Evolutionary conservation across 495 filamentous ascomycete genomes (phyloP).

Genomic region (Xylaria palmicola): DNA sequence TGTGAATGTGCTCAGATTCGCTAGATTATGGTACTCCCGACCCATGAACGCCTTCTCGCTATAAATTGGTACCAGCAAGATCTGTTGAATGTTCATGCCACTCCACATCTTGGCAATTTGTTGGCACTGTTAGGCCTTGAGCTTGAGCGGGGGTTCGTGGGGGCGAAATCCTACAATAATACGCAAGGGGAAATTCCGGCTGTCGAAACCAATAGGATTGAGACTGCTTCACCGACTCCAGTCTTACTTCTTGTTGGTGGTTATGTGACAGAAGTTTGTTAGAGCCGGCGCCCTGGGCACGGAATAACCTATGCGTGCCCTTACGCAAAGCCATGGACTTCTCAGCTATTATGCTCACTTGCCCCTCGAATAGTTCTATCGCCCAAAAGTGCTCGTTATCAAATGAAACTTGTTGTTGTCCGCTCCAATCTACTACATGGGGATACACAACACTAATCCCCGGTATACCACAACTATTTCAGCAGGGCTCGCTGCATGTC

Average conservation of each 20-base stretch:
- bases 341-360: not conserved
- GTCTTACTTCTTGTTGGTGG: slow-evolving; percentile 2
- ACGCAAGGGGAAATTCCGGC: slow-evolving; percentile 1
- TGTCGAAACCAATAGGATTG: slow-evolving; percentile 10
- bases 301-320: not conserved
- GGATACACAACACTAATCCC: not conserved
- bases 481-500: slow-evolving; percentile 14
- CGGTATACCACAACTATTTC: not conserved
- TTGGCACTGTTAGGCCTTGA: not conserved
- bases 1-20: not conserved
- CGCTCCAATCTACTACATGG: slow-evolving; percentile 1
- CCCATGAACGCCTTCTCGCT: not conserved
- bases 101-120: slow-evolving; percentile 2
- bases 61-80: not conserved
- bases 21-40: not conserved
- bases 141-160: slow-evolving; percentile 27
- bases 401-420: slow-evolving; percentile 6
- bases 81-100: not conserved
- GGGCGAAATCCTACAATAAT: slow-evolving; percentile 30
- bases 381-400: not conserved
- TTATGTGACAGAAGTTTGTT: not conserved
- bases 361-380: not conserved
- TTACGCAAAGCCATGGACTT: not conserved
- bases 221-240: slow-evolving; percentile 15
- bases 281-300: not conserved